These are phyloP conservation scores for Antrodiella citrinella DNA, from an alignment of 768 basidiomycete species.

Conservation along the genomic window DNA sequence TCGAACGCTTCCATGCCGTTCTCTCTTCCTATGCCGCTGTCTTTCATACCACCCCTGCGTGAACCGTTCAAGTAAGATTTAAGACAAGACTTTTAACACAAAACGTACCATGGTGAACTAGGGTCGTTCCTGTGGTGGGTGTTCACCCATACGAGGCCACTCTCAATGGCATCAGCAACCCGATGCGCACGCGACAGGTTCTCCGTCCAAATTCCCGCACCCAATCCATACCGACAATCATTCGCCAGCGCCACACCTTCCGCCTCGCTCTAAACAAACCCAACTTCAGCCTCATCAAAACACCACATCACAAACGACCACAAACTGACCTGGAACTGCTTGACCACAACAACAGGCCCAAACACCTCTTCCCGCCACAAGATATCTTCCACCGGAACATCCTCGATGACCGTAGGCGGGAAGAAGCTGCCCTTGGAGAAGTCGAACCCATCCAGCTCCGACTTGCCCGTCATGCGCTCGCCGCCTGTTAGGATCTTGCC, in stretches of 20 bases:
- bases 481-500: conserved; percentile 58
- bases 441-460: conserved; percentile 62
- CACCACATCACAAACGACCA: too few species aligned
- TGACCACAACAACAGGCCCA: conserved; percentile 75
- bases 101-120: conserved; percentile 74
- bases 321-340: conserved; percentile 38
- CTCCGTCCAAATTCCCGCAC: conserved; percentile 74
- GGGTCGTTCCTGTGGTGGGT: conserved; percentile 88
- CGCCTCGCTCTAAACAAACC: conserved; percentile 39
- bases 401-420: conserved; percentile 67
- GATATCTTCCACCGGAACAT: conserved; percentile 47
- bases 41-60: conserved; percentile 81
- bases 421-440: conserved; percentile 69
- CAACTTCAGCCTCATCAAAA: not conserved
- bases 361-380: conserved; percentile 83
- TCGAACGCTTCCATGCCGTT: conserved; percentile 79
- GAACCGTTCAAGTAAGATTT: not conserved
- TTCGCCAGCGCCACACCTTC: conserved; percentile 70
- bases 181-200: conserved; percentile 71
- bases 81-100: not conserved
- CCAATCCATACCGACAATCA: conserved; percentile 70
- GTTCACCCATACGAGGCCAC: conserved; percentile 83
- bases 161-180: conserved; percentile 58
- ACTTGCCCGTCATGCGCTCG: conserved; percentile 49
- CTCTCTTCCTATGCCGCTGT: conserved; percentile 81